phyloP scores from a whole-genome alignment of 768 basidiomycete genomes.

The Calvatia gigantea region DNA sequence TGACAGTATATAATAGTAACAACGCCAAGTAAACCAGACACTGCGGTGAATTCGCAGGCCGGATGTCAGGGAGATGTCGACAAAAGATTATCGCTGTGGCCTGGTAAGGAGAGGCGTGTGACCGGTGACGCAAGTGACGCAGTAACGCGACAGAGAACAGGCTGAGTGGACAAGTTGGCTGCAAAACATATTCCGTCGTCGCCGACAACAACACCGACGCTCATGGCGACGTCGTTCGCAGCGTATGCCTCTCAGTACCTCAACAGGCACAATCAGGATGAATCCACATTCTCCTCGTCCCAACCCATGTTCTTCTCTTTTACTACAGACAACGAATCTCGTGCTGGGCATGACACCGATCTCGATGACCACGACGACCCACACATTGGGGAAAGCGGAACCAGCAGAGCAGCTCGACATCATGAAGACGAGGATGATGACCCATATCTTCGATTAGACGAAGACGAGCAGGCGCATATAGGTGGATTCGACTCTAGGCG shows the following conservation, averaged over 20 bases:
- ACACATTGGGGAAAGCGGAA: constrained; percentile 47
- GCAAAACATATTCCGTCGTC: constrained; percentile 9
- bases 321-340: constrained; percentile 67
- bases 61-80: not conserved
- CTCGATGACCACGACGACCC: constrained; percentile 78
- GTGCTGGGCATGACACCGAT: constrained; percentile 44
- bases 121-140: constrained; percentile 8
- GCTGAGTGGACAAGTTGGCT: not conserved
- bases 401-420: constrained; percentile 27
- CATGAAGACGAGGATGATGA: constrained; percentile 58
- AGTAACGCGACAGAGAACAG: not conserved
- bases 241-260: constrained; percentile 82
- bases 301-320: constrained; percentile 91
- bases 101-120: not conserved
- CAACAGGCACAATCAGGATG: constrained; percentile 47
- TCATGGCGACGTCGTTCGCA: constrained; percentile 68
- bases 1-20: not conserved
- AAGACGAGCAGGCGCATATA: constrained; percentile 43
- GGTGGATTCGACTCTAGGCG: constrained; percentile 24
- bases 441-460: constrained; percentile 76
- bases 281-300: constrained; percentile 54
- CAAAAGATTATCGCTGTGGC: not conserved
- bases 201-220: constrained; percentile 19
- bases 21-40: not conserved
- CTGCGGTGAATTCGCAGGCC: not conserved